Conservation (phyloP, 345 rosid species). For the Eutrema heterophyllum region DNA sequence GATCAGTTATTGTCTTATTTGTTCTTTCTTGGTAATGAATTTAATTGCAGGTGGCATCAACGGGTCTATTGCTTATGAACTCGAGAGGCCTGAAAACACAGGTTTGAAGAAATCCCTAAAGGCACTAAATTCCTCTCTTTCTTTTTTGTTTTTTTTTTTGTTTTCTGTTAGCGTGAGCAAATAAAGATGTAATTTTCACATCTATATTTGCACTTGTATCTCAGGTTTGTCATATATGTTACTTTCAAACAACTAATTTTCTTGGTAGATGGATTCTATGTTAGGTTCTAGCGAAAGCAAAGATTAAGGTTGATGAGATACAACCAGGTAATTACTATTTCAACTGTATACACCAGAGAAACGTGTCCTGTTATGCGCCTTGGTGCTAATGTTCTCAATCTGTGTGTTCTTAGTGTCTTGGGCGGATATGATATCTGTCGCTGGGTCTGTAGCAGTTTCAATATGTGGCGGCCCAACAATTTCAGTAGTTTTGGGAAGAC, state of each 20-base stretch:
- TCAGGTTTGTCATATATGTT: conserved; percentile 10
- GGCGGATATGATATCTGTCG: conserved; percentile 92
- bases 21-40: not conserved
- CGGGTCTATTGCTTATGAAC: conserved; percentile 81
- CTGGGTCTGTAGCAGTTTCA: conserved; percentile 90
- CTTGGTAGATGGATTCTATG: conserved; percentile 33
- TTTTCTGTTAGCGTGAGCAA: not conserved
- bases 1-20: not conserved
- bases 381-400: conserved; percentile 21
- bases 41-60: conserved; percentile 75
- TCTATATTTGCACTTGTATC: not conserved
- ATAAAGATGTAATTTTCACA: not conserved
- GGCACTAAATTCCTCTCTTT: conserved; percentile 32
- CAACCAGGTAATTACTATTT: conserved; percentile 48
- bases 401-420: conserved; percentile 66
- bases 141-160: not conserved
- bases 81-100: conserved; percentile 86
- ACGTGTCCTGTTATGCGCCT: not conserved
- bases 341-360: conserved; percentile 14
- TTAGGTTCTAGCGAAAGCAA: conserved; percentile 81
- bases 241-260: conserved; percentile 31
- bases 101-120: conserved; percentile 80
- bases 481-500: conserved; percentile 61
- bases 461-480: conserved; percentile 88
- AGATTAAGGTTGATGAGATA: conserved; percentile 57